Evolutionary conservation across 257 asterid genomes (phyloP).

Genomic region (Solanum chiquidenum): DNA sequence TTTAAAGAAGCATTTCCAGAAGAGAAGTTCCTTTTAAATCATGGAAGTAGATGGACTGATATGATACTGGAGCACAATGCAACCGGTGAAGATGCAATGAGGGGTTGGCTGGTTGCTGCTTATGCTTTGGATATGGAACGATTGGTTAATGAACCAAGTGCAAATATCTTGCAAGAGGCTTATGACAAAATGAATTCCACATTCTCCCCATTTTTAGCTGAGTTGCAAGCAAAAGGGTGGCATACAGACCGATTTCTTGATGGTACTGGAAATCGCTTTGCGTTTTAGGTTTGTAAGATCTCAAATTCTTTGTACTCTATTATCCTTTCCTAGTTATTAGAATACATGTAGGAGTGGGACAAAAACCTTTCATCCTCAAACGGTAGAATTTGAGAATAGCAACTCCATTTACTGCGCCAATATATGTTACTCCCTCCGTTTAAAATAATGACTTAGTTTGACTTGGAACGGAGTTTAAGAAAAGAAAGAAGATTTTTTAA

Average conservation of each 20-base stretch:
- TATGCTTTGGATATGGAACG: slow-evolving; percentile 56
- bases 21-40: slow-evolving; percentile 58
- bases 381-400: neutral
- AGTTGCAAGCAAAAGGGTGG: slow-evolving; percentile 90
- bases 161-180: slow-evolving; percentile 33
- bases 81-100: slow-evolving; percentile 81
- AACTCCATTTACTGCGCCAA: neutral
- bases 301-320: neutral
- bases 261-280: slow-evolving; percentile 74
- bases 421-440: neutral
- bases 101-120: slow-evolving; percentile 99
- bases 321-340: neutral
- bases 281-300: slow-evolving; percentile 16
- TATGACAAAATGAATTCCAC: slow-evolving; percentile 51
- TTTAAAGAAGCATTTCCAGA: slow-evolving; percentile 48
- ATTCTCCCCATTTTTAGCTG: slow-evolving; percentile 50
- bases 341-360: neutral
- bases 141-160: slow-evolving; percentile 3
- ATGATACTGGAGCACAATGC: slow-evolving; percentile 77
- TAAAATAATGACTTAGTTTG: too few relatives aligned
- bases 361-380: neutral
- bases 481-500: too few relatives aligned
- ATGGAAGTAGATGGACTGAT: slow-evolving; percentile 50
- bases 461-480: too few relatives aligned
- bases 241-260: slow-evolving; percentile 93